Evolutionary conservation across 208 protist genomes (phyloP), one percentile per base, ranked within the genome.

Genomic region (Naegleria lovaniensis): DNA sequence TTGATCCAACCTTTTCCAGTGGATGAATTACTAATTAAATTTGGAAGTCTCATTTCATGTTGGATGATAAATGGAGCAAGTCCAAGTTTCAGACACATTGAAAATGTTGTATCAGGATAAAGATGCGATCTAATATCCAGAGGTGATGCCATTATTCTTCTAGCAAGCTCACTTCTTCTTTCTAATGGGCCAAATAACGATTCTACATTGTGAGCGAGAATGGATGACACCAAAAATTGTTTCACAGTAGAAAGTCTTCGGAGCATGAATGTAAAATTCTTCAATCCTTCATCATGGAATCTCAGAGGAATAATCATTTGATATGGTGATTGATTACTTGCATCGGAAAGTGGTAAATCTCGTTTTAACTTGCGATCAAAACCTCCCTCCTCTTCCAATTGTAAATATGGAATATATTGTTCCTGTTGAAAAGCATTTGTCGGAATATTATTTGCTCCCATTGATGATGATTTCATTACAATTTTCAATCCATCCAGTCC

Each of bases 371-470:
- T 0, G 7, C n/a, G 13, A 36, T 79, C 67, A 79, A 79, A 79
- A 36, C 67, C 67, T 15, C 67, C 67, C n/a, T 79, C 67, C n/a
- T 79, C 25, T 36, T 36, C 29, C 29, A 79, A 36, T 79, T 79
- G 29, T 79, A 36, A 9, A 79, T 79, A 79, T 2, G 67, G 67
- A 36, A 79, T 79, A 36, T 79, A 79, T 79, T 79, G 6, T 33
- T 79, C 67, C n/a, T 79, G 67, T 79, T 79, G 67, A 79, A 79
- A 79, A 79, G 25, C 19, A 79, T 33, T 79, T 36, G 67, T 79
- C 0, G 55, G 55, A 67, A 67, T 67, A 15, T 67, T 67, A 29
- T 67, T 29, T 29, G 55, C 11, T 67, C 55, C 55, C 11, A 29
- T 67, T 3, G 55, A 67, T 29, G 55, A 67, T 29, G 55, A 67